phyloP scores from a whole-genome alignment of 1,284 basidiomycete species.

The Ganoderma leucocontextum region DNA sequence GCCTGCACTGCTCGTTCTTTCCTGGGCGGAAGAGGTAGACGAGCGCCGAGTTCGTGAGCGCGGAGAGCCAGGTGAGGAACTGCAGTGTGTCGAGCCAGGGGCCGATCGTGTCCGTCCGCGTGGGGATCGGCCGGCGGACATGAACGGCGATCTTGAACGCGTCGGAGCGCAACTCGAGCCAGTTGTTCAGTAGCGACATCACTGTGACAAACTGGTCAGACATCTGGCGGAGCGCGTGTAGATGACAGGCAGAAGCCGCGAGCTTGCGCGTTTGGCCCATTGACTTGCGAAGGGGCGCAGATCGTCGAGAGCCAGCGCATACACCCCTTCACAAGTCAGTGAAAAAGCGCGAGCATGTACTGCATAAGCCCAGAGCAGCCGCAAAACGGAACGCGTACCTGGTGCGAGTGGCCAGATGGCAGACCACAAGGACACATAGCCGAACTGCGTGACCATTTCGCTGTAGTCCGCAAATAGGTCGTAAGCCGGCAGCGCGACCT shows the following conservation, averaged over 20 bases:
- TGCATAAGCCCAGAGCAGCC: not conserved
- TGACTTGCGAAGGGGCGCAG: not conserved
- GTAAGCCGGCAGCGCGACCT: conserved; percentile 87
- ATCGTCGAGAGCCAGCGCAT: not conserved
- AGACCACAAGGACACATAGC: conserved; percentile 92
- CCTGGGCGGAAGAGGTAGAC: conserved; percentile 79
- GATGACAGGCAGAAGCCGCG: not conserved
- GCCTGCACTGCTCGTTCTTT: conserved; percentile 35
- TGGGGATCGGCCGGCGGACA: conserved; percentile 85
- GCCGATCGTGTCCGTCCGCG: conserved; percentile 90
- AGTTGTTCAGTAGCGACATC: conserved; percentile 86
- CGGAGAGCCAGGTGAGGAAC: conserved; percentile 89
- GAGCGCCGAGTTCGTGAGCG: conserved; percentile 86
- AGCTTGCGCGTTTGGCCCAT: not conserved
- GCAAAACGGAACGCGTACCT: conserved; percentile 49
- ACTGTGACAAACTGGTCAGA: conserved; percentile 44
- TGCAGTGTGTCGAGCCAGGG: conserved; percentile 92
- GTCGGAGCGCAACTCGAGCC: conserved; percentile 92
- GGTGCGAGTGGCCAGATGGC: conserved; percentile 95
- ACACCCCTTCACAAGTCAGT: not conserved
- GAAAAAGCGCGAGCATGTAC: not conserved
- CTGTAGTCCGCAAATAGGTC: conserved; percentile 86
- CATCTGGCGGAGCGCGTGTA: not conserved
- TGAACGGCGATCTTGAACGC: conserved; percentile 95
- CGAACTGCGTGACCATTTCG: conserved; percentile 97